Base-by-base conservation (phyloP, 2,329 filamentous ascomycete species). In the Penicillium hesseltinei region DNA sequence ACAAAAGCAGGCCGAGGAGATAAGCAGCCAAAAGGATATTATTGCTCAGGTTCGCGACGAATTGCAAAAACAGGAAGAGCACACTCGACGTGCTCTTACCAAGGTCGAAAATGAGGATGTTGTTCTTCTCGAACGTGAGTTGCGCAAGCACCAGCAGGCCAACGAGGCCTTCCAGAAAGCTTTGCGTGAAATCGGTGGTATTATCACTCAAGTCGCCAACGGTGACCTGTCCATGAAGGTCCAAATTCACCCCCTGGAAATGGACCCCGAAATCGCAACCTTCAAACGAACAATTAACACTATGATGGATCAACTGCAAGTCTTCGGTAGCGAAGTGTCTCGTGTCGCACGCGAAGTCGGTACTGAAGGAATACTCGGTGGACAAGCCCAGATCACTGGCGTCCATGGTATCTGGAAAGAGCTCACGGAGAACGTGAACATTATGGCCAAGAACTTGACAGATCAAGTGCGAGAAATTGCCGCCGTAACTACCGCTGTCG, bases 91-190 rank as follows among this genome's bases (percentile, higher is more conserved):
- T 70, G 89, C 91, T 33, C 86, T 96, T 55, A 88, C 89, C 66
- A 85, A 89, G 61, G 88, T 96, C 52, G 92, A 96, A 75, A 86
- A 89, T 63, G 88, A 92, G 74, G 92, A 94, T 66, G 93, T 97
- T 62, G 88, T 90, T 53, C 88, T 91, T 36, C 82, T 97, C 40
- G 93, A 97, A 78, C 86, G 93, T 58, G 94, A 99, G 76, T 82
- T 99, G 58, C 92, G 90, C 81, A 97, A 97, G 78, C 92, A 97
- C 71, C 92, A 96, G 73, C 94, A 97, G 77, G 94, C 95, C 71
- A 99, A 99, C 76, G 88, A 96, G 76, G 95, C 94, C 67, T 99
- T 97, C 83, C 92, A 97, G 73, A 97, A 97, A 77, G 94, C 94
- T 11, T 80, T 99, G 35, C 87, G 92, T 63, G 94, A 99, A 75